Conservation (phyloP, 2,329 filamentous ascomycete genomes). For the Colletotrichum theobromicola region DNA sequence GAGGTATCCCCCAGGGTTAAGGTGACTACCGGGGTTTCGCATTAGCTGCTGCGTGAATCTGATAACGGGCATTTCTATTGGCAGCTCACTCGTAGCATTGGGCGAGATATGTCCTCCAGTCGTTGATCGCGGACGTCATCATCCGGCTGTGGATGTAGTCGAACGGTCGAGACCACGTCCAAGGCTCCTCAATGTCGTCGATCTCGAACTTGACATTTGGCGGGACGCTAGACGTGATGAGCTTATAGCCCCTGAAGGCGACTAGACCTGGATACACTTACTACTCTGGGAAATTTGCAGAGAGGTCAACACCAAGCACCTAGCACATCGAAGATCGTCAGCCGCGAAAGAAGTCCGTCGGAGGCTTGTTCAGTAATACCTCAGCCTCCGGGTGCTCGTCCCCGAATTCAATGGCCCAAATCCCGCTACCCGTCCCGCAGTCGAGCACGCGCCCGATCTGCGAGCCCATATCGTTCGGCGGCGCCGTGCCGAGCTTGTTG, state of each 20-base stretch:
- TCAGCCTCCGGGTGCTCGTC: constrained; percentile 32
- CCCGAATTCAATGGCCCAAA: constrained; percentile 50
- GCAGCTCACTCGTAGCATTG: constrained; percentile 42
- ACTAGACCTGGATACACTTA: constrained; percentile 4
- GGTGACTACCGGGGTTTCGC: constrained; percentile 24
- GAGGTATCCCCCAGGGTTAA: constrained; percentile 45
- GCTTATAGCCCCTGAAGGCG: background rate
- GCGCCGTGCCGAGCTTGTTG: constrained; percentile 31
- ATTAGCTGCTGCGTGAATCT: background rate
- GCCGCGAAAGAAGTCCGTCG: background rate
- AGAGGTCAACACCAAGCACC: constrained; percentile 44
- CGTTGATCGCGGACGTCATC: constrained; percentile 53
- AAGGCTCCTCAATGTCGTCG: constrained; percentile 59
- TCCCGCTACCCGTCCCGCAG: constrained; percentile 51
- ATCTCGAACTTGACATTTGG: constrained; percentile 60
- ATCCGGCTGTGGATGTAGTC: constrained; percentile 61
- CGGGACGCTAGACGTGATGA: constrained; percentile 43
- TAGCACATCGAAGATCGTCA: background rate
- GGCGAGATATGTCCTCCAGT: constrained; percentile 52
- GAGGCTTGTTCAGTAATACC: background rate
- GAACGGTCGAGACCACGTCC: constrained; percentile 53
- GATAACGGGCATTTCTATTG: background rate
- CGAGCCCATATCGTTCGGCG: constrained; percentile 26
- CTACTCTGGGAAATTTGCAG: constrained; percentile 42
- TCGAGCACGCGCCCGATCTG: constrained; percentile 44